These are phyloP conservation scores for Pugionium dolabratum DNA, from an alignment of 345 rosid genomes.

Conservation along the genomic window DNA sequence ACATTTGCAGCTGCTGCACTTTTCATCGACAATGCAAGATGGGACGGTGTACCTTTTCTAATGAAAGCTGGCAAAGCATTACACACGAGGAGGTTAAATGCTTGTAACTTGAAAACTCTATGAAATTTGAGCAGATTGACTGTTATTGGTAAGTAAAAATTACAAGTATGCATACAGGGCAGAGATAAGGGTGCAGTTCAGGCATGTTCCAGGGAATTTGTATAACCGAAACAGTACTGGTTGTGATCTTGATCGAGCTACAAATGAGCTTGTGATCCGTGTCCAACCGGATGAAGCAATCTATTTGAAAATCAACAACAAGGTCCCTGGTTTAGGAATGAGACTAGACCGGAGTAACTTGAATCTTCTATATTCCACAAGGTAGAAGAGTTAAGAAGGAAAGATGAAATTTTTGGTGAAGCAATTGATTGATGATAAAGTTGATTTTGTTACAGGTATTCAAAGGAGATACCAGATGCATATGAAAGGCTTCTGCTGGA, in stretches of 20 bases:
- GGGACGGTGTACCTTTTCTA: constrained; percentile 98
- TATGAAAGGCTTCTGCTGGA: constrained; percentile 96
- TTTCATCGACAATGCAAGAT: constrained; percentile 93
- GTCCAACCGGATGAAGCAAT: constrained; percentile 98
- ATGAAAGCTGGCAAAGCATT: constrained; percentile 98
- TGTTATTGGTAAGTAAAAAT: not conserved
- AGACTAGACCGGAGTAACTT: constrained; percentile 84
- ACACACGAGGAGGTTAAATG: constrained; percentile 57
- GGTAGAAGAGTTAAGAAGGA: constrained; percentile 34
- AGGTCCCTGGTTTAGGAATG: constrained; percentile 98
- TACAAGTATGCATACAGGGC: constrained; percentile 52
- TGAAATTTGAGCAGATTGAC: constrained; percentile 1
- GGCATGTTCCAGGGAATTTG: constrained; percentile 93
- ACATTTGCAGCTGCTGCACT: constrained; percentile 99
- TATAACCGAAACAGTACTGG: constrained; percentile 66
- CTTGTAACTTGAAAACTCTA: not conserved
- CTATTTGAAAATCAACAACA: constrained; percentile 93
- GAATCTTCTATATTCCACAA: constrained; percentile 87
- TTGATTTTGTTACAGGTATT: constrained; percentile 46
- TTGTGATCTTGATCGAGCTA: constrained; percentile 77
- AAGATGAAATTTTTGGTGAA: not conserved
- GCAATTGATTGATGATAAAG: not conserved
- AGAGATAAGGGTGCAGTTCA: constrained; percentile 95
- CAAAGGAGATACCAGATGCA: constrained; percentile 96
- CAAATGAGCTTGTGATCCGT: constrained; percentile 92